Conservation (phyloP, 768 basidiomycete species). For the Harrya chromipes region DNA sequence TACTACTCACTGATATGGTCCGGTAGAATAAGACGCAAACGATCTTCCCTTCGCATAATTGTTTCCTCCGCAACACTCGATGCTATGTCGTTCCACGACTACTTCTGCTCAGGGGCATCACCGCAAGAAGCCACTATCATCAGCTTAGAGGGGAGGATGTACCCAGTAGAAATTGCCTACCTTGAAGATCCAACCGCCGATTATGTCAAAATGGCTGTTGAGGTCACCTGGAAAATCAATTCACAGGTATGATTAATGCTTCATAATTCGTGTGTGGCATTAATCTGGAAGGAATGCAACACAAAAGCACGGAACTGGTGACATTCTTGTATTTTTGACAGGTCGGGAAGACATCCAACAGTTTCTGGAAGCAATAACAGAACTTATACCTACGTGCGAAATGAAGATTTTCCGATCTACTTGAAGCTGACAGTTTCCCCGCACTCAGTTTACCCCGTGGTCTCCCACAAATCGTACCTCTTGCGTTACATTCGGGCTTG, state of each 20-base stretch:
- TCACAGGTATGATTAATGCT: slow-evolving; percentile 51
- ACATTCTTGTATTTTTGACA: slow-evolving; percentile 91
- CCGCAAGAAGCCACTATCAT: slow-evolving; percentile 76
- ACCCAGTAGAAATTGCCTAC: slow-evolving; percentile 92
- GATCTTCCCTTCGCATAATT: slow-evolving; percentile 85
- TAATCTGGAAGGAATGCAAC: background rate
- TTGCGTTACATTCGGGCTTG: slow-evolving; percentile 88
- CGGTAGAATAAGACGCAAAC: slow-evolving; percentile 82
- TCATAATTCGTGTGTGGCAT: background rate
- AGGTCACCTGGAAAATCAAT: slow-evolving; percentile 81
- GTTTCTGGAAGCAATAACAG: slow-evolving; percentile 76
- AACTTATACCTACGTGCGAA: slow-evolving; percentile 67
- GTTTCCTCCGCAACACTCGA: slow-evolving; percentile 97
- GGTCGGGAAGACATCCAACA: slow-evolving; percentile 96
- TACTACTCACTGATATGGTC: slow-evolving; percentile 2
- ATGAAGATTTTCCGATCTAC: background rate
- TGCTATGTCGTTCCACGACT: slow-evolving; percentile 83
- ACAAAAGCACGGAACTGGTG: slow-evolving; percentile 72
- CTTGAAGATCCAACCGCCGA: slow-evolving; percentile 73
- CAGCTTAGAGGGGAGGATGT: slow-evolving; percentile 91
- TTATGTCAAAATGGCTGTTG: slow-evolving; percentile 79
- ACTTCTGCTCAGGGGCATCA: slow-evolving; percentile 70
- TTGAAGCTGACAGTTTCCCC: background rate
- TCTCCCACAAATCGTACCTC: slow-evolving; percentile 55
- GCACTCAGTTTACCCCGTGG: slow-evolving; percentile 46